phyloP scores from a whole-genome alignment of 2,329 filamentous ascomycete genomes.

The Diplodia scrobiculata region DNA sequence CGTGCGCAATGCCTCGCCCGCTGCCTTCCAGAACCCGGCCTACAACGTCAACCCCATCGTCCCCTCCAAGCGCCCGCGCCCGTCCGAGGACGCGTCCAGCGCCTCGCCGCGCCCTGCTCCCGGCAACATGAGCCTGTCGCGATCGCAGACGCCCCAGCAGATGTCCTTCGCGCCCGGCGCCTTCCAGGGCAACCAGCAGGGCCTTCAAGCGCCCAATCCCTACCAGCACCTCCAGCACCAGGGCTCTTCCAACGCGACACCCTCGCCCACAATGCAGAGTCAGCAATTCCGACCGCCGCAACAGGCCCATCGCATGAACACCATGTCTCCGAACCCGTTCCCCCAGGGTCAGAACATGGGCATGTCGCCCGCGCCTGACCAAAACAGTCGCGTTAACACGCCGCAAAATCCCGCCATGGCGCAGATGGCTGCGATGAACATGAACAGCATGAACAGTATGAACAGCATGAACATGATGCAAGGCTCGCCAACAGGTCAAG shows the following conservation, averaged over 20 bases:
- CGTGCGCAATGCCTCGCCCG: conserved; percentile 64
- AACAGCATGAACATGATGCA: conserved; percentile 41
- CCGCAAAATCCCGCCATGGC: conserved; percentile 64
- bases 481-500: conserved; percentile 40
- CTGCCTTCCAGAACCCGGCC: conserved; percentile 70
- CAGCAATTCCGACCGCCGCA: conserved; percentile 71
- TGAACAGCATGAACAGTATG: conserved; percentile 43
- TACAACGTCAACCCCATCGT: conserved; percentile 86
- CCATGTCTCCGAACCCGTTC: conserved; percentile 89
- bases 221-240: conserved; percentile 83
- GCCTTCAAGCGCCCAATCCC: conserved; percentile 65
- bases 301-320: conserved; percentile 73
- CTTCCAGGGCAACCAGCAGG: conserved; percentile 61
- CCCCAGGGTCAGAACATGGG: conserved; percentile 74
- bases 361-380: conserved; percentile 73
- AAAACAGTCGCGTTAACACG: conserved; percentile 59
- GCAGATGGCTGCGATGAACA: conserved; percentile 46
- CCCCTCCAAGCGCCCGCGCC: conserved; percentile 83
- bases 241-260: conserved; percentile 79
- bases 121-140: conserved; percentile 57
- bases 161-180: conserved; percentile 64
- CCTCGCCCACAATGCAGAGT: conserved; percentile 87
- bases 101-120: conserved; percentile 74
- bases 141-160: conserved; percentile 89
- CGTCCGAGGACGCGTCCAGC: conserved; percentile 79